Base-by-base conservation (phyloP, 371 early-diverging fungal genomes). In the Chytridium lagenaria region DNA sequence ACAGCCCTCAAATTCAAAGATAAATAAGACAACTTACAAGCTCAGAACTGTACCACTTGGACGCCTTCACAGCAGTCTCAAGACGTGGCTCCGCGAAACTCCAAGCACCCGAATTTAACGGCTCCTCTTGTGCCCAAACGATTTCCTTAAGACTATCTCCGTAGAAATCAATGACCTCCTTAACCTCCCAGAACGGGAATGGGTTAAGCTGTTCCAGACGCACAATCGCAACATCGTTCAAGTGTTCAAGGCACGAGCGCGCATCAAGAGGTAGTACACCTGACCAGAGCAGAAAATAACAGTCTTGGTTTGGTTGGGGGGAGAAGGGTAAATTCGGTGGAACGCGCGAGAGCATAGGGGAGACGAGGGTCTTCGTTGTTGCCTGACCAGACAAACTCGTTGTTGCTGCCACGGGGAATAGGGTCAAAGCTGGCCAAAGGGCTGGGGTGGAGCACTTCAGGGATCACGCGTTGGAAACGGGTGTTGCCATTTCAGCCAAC, bases 51-150 rank as follows among this genome's bases (percentile, higher is more conserved):
- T 59, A 81, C 84, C 84, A 84, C 10, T 88, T 78, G 51, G 94
- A 90, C 77, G 93, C 82, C 65, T 88, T 83, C 67, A 92, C 82
- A 23, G 92, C 85, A 28, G 95, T 94, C 70, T 90, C 86, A 76
- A 98, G 86, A 50, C 98, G 87, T 10, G 95, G 96, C 68, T 87
- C 89, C 30, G 96, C 94, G 79, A 93, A 93, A 30, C 84, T 79
- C 95, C 95, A 98, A 38, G 91, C 86, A 69, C 98, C 98, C 88
- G 91, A 89, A 86, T 98, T 98, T 82, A 94, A 82, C 22, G 95
- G 93, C 80, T 98, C 98, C 85, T 98, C 98, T 84, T 98, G 98
- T 67, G 89, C 90, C 94, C 95, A 98, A 31, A 95, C 88, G 73
- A 95, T 83, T 75, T 95, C 92, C 26, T 93, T 90, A 72, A 94